phyloP scores from a whole-genome alignment of 371 early-diverging fungal genomes.

The Lichtheimia ramosa region DNA sequence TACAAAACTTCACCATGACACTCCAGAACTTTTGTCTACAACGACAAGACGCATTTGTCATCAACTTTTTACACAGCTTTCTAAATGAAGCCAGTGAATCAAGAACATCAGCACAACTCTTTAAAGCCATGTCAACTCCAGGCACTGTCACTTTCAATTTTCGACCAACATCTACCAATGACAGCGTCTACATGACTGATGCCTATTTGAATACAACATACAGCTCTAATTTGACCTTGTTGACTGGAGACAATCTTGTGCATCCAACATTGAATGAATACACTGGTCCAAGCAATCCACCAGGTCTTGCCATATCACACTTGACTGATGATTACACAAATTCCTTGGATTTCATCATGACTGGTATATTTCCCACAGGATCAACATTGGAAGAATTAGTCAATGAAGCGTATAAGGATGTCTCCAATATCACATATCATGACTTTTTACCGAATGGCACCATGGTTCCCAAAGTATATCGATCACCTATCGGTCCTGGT shows the following conservation, averaged over 20 bases:
- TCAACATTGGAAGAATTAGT: conserved; percentile 28
- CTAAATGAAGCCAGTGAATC: conserved; percentile 27
- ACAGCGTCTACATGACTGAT: conserved; percentile 31
- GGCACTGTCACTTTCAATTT: conserved; percentile 35
- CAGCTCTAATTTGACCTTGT: conserved; percentile 27
- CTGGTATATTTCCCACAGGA: conserved; percentile 23
- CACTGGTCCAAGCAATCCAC: conserved; percentile 31
- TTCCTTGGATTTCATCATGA: conserved; percentile 47
- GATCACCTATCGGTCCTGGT: conserved; percentile 49
- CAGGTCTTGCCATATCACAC: conserved; percentile 43
- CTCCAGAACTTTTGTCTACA: conserved; percentile 50
- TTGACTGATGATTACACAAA: conserved; percentile 27
- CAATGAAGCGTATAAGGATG: conserved; percentile 16
- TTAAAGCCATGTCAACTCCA: conserved; percentile 27
- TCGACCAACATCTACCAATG: conserved; percentile 19
- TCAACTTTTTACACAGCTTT: conserved; percentile 39
- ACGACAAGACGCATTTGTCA: conserved; percentile 35
- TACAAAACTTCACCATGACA: conserved; percentile 29
- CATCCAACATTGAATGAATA: conserved; percentile 7
- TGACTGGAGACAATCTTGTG: conserved; percentile 30
- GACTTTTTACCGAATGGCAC: conserved; percentile 14
- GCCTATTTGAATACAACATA: conserved; percentile 37
- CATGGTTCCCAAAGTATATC: conserved; percentile 18
- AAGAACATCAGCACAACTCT: conserved; percentile 28
- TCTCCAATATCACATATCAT: conserved; percentile 29